These are phyloP conservation scores for Leccinum ochraceum DNA, from an alignment of 768 basidiomycete genomes.

Conservation along the genomic window DNA sequence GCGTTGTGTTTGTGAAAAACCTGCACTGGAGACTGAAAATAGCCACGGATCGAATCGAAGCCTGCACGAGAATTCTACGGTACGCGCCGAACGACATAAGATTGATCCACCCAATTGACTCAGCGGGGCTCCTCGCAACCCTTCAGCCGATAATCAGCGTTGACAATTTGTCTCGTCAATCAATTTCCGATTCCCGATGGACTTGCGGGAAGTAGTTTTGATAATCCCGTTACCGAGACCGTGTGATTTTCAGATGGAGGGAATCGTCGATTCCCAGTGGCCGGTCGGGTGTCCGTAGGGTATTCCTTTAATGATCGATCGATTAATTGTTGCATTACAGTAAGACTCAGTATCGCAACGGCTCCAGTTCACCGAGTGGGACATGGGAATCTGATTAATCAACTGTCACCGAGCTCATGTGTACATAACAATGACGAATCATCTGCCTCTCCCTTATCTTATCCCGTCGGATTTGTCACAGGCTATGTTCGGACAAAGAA, in stretches of 20 bases:
- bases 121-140: not conserved
- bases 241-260: not conserved
- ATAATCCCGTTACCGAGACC: not conserved
- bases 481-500: not conserved
- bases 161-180: not conserved
- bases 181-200: not conserved
- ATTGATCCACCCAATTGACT: not conserved
- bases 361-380: not conserved
- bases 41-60: not conserved
- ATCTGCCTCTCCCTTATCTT: conserved; percentile 2
- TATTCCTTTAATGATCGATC: not conserved
- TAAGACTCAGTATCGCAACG: not conserved
- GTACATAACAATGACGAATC: conserved; percentile 1
- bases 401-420: not conserved
- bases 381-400: not conserved
- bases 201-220: conserved; percentile 2
- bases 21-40: not conserved
- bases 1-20: not conserved
- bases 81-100: not conserved
- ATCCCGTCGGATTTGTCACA: not conserved
- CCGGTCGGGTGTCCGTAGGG: conserved; percentile 4
- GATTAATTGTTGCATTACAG: not conserved
- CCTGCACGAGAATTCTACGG: not conserved
- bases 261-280: not conserved
- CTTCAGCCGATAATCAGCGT: conserved; percentile 1